Evolutionary conservation across 2,329 filamentous ascomycete species (phyloP).

Genomic region (Fusarium temperatum): DNA sequence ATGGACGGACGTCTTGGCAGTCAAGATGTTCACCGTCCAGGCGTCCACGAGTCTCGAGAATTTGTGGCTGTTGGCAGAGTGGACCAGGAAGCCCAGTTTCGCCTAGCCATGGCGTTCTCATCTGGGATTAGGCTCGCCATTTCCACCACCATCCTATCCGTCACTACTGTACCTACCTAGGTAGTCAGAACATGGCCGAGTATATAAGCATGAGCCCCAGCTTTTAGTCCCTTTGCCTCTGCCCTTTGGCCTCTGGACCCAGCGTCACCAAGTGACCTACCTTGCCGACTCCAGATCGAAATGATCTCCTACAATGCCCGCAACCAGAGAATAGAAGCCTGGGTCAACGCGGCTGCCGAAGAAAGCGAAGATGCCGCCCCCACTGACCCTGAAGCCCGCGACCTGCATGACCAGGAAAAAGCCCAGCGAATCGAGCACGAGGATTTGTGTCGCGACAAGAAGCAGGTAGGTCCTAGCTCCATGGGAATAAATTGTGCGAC

Average conservation of each 20-base stretch:
- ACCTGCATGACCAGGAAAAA: slow-evolving; percentile 43
- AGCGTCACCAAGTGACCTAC: slow-evolving; percentile 38
- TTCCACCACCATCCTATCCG: slow-evolving; percentile 21
- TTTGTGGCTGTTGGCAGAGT: slow-evolving; percentile 38
- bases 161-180: neutral
- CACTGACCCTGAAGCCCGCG: slow-evolving; percentile 40
- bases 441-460: slow-evolving; percentile 41
- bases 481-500: neutral
- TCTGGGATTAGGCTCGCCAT: slow-evolving; percentile 33
- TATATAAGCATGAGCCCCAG: slow-evolving; percentile 39
- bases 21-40: slow-evolving; percentile 32
- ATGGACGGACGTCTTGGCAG: slow-evolving; percentile 33
- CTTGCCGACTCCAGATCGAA: slow-evolving; percentile 32
- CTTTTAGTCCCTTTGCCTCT: slow-evolving; percentile 19
- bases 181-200: slow-evolving; percentile 24
- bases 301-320: slow-evolving; percentile 40
- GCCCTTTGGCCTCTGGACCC: slow-evolving; percentile 9
- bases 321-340: slow-evolving; percentile 41
- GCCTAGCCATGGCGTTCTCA: slow-evolving; percentile 30
- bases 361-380: slow-evolving; percentile 38
- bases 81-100: slow-evolving; percentile 36
- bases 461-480: slow-evolving; percentile 36
- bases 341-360: slow-evolving; percentile 31
- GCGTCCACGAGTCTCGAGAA: slow-evolving; percentile 20
- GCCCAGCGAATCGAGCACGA: slow-evolving; percentile 43